A percentile compares a stretch with the other conserved stretches of the same genome.
phyloP scores from a whole-genome alignment of 139 green algal genomes.

The Chlorella sp. region DNA sequence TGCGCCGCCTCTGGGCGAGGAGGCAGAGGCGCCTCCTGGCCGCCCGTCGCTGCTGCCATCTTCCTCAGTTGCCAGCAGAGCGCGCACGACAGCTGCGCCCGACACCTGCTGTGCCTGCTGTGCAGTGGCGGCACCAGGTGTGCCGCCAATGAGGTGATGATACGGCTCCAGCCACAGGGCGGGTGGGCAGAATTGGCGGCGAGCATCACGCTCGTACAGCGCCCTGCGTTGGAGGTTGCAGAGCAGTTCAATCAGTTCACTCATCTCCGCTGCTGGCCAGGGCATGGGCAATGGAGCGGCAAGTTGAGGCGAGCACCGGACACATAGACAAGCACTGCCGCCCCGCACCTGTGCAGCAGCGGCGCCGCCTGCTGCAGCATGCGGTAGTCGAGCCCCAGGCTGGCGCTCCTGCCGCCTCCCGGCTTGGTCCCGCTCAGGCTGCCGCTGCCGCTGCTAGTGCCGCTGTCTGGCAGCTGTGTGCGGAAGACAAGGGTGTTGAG shows the following conservation, averaged over 20 bases:
- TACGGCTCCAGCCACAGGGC: conserved; percentile 88
- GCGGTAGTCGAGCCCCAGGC: neutral
- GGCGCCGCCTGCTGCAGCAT: conserved; percentile 30
- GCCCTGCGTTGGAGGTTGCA: conserved; percentile 18
- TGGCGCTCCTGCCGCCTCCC: neutral
- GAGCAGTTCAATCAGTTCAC: neutral
- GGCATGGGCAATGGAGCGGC: too few relatives aligned
- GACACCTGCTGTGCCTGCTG: conserved; percentile 32
- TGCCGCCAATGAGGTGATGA: conserved; percentile 5
- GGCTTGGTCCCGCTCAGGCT: neutral
- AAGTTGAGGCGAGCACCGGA: neutral
- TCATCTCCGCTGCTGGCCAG: neutral
- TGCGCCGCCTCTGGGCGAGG: neutral
- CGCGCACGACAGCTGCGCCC: conserved; percentile 41
- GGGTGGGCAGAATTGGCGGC: conserved; percentile 76
- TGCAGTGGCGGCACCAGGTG: neutral
- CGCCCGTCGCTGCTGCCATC: neutral
- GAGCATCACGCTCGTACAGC: conserved; percentile 84
- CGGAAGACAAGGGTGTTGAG: conserved; percentile 88
- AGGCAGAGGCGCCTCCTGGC: neutral
- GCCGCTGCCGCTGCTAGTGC: neutral
- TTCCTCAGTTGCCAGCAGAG: conserved; percentile 12
- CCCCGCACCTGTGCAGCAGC: conserved; percentile 25
- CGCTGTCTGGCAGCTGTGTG: conserved; percentile 45
- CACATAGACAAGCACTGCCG: too few relatives aligned